Evolutionary conservation across 768 basidiomycete species (phyloP).

Genomic region (Fibroporia radiculosa): DNA sequence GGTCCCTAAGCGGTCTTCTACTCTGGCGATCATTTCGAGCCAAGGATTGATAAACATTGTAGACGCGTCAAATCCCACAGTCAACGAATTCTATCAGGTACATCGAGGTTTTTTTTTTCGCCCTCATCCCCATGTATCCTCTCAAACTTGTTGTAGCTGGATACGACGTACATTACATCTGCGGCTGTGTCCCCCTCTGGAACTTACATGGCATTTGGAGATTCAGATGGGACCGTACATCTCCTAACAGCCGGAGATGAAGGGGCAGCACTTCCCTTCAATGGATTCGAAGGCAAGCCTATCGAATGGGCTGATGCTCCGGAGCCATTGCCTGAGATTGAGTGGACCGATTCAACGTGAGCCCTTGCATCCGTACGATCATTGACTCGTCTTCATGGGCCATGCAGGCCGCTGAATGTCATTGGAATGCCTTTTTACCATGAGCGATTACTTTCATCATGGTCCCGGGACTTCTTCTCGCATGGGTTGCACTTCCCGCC

Average conservation of each 20-base stretch:
- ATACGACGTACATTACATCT: conserved; percentile 70
- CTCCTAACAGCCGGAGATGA: conserved; percentile 69
- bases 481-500: conserved; percentile 48
- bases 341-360: conserved; percentile 82
- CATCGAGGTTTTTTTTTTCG: conserved; percentile 2
- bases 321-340: conserved; percentile 57
- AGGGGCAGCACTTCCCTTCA: conserved; percentile 58
- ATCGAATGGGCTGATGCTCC: conserved; percentile 79
- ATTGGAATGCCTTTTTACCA: conserved; percentile 88
- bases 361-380: conserved; percentile 15
- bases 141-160: conserved; percentile 36
- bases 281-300: conserved; percentile 83
- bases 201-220: conserved; percentile 90
- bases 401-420: conserved; percentile 69
- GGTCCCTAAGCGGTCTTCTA: conserved; percentile 69
- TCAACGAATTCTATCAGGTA: conserved; percentile 78
- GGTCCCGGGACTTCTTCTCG: conserved; percentile 48
- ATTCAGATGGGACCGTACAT: conserved; percentile 78
- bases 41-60: conserved; percentile 83
- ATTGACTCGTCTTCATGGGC: not conserved
- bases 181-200: conserved; percentile 79
- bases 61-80: conserved; percentile 67
- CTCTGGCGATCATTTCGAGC: conserved; percentile 65
- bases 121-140: not conserved
- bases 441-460: conserved; percentile 61